These are phyloP conservation scores for Aegilops tauschii DNA, from an alignment of 176 grass and related monocot species.

Conservation along the genomic window DNA sequence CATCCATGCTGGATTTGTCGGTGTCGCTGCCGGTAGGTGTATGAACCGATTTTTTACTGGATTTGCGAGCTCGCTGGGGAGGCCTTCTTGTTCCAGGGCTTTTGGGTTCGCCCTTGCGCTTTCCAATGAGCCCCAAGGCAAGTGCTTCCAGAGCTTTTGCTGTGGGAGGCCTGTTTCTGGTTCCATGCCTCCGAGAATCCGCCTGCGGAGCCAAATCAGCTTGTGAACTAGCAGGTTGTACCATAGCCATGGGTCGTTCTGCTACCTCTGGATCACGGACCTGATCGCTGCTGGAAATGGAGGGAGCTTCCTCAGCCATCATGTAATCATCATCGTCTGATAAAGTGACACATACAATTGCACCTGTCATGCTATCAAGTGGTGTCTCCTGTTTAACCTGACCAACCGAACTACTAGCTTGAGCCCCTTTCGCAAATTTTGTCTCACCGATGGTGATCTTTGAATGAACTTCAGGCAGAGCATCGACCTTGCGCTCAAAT, in stretches of 20 bases:
- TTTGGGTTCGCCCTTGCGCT: conserved; percentile 50
- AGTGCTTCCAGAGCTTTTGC: conserved; percentile 78
- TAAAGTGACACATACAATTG: background rate
- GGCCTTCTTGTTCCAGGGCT: conserved; percentile 34
- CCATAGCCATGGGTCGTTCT: background rate
- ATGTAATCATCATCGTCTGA: conserved; percentile 18
- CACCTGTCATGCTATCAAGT: conserved; percentile 23
- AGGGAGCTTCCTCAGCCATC: conserved; percentile 36
- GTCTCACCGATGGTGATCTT: conserved; percentile 16
- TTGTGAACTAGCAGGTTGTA: background rate
- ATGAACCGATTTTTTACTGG: background rate
- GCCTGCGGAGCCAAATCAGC: conserved; percentile 27
- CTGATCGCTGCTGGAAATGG: conserved; percentile 19
- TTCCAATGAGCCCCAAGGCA: conserved; percentile 79
- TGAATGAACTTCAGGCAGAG: conserved; percentile 22
- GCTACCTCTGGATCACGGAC: conserved; percentile 12
- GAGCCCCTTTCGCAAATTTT: conserved; percentile 25
- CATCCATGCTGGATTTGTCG: conserved; percentile 30
- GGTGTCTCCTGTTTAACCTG: conserved; percentile 42
- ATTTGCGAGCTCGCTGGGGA: conserved; percentile 43
- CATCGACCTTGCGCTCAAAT: conserved; percentile 36
- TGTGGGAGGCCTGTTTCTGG: conserved; percentile 85
- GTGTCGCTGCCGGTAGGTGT: conserved; percentile 7
- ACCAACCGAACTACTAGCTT: conserved; percentile 24
- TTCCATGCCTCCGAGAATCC: conserved; percentile 66